These are phyloP conservation scores for Trichoderma parareesei DNA, from an alignment of 495 filamentous ascomycete genomes.

Conservation along the genomic window DNA sequence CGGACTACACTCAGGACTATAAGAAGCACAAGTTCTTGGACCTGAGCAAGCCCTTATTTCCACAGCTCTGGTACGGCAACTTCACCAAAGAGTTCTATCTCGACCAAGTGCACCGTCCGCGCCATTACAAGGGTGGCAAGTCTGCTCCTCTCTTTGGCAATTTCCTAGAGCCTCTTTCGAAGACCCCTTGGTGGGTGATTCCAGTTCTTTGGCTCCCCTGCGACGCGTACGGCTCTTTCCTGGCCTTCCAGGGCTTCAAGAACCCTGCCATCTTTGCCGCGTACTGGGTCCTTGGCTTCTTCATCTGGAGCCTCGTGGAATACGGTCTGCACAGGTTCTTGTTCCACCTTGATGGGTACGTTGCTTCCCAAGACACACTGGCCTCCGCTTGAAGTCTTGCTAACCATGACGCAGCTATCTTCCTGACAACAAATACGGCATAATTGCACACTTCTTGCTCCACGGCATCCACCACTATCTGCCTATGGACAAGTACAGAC, in stretches of 20 bases:
- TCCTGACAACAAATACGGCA: slow-evolving; percentile 81
- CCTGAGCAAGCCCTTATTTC: slow-evolving; percentile 72
- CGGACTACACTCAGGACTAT: slow-evolving; percentile 67
- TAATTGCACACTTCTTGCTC: slow-evolving; percentile 87
- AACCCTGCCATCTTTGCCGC: slow-evolving; percentile 32
- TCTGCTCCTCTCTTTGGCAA: slow-evolving; percentile 96
- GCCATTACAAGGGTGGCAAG: slow-evolving; percentile 86
- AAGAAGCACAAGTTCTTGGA: slow-evolving; percentile 89
- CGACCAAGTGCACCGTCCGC: slow-evolving; percentile 87
- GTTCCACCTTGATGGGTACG: slow-evolving; percentile 89
- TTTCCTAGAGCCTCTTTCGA: slow-evolving; percentile 88
- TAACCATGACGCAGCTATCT: slow-evolving; percentile 52
- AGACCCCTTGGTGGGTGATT: slow-evolving; percentile 88
- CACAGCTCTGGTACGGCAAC: slow-evolving; percentile 81
- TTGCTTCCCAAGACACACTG: slow-evolving; percentile 10
- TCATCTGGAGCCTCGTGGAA: slow-evolving; percentile 83
- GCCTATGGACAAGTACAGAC: slow-evolving; percentile 92
- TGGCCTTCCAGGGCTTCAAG: slow-evolving; percentile 50
- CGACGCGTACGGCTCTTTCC: slow-evolving; percentile 63
- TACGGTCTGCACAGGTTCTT: slow-evolving; percentile 85
- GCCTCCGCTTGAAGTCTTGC: slow-evolving; percentile 16
- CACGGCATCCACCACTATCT: slow-evolving; percentile 98
- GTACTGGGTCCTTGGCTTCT: slow-evolving; percentile 59
- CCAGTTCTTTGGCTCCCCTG: slow-evolving; percentile 80
- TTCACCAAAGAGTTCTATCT: slow-evolving; percentile 94